phyloP scores from a whole-genome alignment of 805 yeast genomes.

The Ogataea neopini region DNA sequence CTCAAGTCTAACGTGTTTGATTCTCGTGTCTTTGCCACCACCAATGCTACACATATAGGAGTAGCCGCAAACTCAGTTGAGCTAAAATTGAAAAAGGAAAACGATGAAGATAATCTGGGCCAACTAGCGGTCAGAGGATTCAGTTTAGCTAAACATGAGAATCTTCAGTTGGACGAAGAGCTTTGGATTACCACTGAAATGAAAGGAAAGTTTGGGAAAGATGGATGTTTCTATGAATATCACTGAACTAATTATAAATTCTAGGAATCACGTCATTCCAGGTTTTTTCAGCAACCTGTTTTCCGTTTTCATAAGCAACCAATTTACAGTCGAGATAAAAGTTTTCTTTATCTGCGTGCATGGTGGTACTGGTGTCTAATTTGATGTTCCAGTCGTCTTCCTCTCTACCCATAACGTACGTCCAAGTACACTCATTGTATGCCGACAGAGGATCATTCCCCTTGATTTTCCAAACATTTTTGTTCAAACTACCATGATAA shows the following conservation, averaged over 20 bases:
- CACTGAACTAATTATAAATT: constrained; percentile 23
- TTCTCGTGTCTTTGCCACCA: constrained; percentile 43
- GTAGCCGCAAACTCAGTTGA: constrained; percentile 62
- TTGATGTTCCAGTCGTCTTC: constrained; percentile 41
- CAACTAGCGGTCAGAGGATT: constrained; percentile 62
- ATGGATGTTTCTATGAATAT: constrained; percentile 65
- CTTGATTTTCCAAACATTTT: constrained; percentile 40
- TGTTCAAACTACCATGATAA: constrained; percentile 42
- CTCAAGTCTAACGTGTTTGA: constrained; percentile 62
- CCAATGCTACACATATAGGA: constrained; percentile 45
- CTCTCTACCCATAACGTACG: constrained; percentile 43
- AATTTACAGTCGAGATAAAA: constrained; percentile 36
- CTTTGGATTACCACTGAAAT: constrained; percentile 52
- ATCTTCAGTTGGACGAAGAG: constrained; percentile 40
- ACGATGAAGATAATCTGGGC: constrained; percentile 46
- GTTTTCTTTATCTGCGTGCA: constrained; percentile 35
- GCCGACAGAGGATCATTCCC: constrained; percentile 43
- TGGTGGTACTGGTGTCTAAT: constrained; percentile 33
- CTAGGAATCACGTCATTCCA: constrained; percentile 40
- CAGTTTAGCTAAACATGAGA: constrained; percentile 51
- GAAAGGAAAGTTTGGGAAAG: constrained; percentile 62
- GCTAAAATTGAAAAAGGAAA: constrained; percentile 46
- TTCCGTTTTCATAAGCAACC: constrained; percentile 38
- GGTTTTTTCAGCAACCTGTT: constrained; percentile 34
- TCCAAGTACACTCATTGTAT: constrained; percentile 40